These are phyloP conservation scores for Nicotiana paniculata DNA, from an alignment of 257 asterid species.

Conservation along the genomic window DNA sequence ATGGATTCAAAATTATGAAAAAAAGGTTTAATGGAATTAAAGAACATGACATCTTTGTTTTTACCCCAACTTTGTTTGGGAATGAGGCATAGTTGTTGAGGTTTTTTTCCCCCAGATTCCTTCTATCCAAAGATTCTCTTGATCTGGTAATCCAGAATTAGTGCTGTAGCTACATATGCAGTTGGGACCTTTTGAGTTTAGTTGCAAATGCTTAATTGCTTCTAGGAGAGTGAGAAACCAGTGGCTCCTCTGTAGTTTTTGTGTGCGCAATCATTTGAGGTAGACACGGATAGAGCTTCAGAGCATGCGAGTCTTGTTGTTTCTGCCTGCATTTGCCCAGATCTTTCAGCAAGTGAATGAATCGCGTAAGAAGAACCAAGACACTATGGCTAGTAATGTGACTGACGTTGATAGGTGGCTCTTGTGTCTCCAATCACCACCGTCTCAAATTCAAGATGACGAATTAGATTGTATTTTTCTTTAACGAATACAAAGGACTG, in stretches of 20 bases:
- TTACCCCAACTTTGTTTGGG: no score
- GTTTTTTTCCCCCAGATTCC: background rate
- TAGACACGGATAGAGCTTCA: background rate
- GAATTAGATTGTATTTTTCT: background rate
- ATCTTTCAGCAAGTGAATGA: background rate
- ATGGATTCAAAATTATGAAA: background rate
- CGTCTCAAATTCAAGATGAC: background rate
- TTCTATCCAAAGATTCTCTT: background rate
- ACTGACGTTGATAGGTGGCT: background rate
- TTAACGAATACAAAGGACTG: background rate
- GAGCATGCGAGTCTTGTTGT: background rate
- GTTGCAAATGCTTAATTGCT: background rate
- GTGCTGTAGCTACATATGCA: background rate
- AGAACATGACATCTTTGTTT: background rate
- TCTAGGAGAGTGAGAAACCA: constrained; percentile 1
- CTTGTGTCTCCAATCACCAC: background rate
- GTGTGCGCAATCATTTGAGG: background rate
- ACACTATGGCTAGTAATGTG: background rate
- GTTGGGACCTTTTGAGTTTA: background rate
- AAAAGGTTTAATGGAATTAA: background rate
- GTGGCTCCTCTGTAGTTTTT: background rate
- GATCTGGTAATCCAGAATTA: background rate
- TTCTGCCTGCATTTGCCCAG: background rate
- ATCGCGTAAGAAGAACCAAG: background rate
- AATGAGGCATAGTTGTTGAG: no score